Conservation (phyloP, 2,329 filamentous ascomycete species). For the Clathrospora elynae region DNA sequence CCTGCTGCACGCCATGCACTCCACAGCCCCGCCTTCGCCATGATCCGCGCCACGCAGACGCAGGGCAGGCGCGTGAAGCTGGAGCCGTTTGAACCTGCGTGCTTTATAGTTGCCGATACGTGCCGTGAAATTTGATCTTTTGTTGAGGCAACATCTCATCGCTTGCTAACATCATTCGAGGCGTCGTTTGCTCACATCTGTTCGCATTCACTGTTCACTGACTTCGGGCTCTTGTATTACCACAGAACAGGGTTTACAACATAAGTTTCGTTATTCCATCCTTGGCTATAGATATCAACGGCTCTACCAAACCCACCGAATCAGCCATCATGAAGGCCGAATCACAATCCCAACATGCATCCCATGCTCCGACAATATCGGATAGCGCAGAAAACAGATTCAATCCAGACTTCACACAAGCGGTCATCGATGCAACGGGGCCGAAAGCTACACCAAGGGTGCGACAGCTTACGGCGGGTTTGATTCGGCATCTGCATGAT, state of each 20-base stretch:
- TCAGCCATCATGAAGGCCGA: too few relatives aligned
- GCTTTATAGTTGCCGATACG: slow-evolving; percentile 4
- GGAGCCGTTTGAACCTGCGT: slow-evolving; percentile 1
- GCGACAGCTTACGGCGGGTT: slow-evolving; percentile 64
- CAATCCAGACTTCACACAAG: slow-evolving; percentile 76
- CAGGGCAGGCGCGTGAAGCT: background rate
- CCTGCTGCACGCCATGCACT: slow-evolving; percentile 4
- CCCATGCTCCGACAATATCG: slow-evolving; percentile 23
- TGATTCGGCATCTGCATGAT: slow-evolving; percentile 77
- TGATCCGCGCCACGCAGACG: background rate
- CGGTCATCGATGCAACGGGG: slow-evolving; percentile 74
- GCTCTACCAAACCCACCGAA: too few relatives aligned
- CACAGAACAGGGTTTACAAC: too few relatives aligned
- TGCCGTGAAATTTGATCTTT: too few relatives aligned
- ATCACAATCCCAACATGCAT: slow-evolving; percentile 2
- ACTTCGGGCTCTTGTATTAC: background rate
- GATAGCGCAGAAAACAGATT: slow-evolving; percentile 53
- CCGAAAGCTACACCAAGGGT: slow-evolving; percentile 69
- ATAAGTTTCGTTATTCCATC: too few relatives aligned
- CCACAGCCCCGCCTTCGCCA: slow-evolving; percentile 21
- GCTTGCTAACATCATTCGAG: too few relatives aligned
- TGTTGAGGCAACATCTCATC: too few relatives aligned
- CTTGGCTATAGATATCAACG: too few relatives aligned
- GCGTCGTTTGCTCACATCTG: slow-evolving; percentile 1
- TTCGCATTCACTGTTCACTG: background rate